Base-by-base conservation (phyloP, 768 basidiomycete genomes). In the Russula brevipes region DNA sequence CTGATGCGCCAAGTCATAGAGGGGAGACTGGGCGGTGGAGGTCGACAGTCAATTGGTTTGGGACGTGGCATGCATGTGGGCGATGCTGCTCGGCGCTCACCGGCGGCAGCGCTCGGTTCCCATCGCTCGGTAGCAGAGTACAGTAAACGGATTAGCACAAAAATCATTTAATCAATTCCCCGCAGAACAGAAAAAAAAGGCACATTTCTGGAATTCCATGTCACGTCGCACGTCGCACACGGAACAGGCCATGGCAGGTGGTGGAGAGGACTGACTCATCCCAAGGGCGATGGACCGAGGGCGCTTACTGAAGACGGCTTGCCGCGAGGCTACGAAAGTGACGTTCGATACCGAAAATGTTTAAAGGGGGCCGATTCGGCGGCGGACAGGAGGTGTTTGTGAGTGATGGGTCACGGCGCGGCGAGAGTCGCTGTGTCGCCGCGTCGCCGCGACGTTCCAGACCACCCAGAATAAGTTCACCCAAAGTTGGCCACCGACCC, bases 311-410 rank as follows among this genome's bases (percentile, higher is more conserved):
- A 51, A 19, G 45, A 35, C 9, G 52, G 44, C 36, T 17, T 45
- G 56, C 56, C 47, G 46, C n/a, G 53, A 59, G 63, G 58, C 46
- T 49, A 64, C 47, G 19, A 51, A 24, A 35, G 39, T 44, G 38
- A 46, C 38, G 47, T 57, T 52, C 12, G 44, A 56, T 39, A 9
- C 45, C 57, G 36, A 59, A 64, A 33, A 24, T 8, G 39, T 31
- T n/a, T 14, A 64, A 59, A 55, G 58, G 58, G 63, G 41, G 16
- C 35, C 42, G 31, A 19, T 24, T n/a, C 47, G 63, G 47, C 63
- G 63, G 63, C 58, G 54, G 63, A 41, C 24, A n/a, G 35, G 11
- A 45, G 24, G 24, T 38, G 49, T 45, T 19, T n/a, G 35, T 33
- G 19, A 33, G 9, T 17, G 24, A 30, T 55, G 38, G 38, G 12